Evolutionary conservation across 495 filamentous ascomycete species (phyloP).

Genomic region (Physcia stellaris): DNA sequence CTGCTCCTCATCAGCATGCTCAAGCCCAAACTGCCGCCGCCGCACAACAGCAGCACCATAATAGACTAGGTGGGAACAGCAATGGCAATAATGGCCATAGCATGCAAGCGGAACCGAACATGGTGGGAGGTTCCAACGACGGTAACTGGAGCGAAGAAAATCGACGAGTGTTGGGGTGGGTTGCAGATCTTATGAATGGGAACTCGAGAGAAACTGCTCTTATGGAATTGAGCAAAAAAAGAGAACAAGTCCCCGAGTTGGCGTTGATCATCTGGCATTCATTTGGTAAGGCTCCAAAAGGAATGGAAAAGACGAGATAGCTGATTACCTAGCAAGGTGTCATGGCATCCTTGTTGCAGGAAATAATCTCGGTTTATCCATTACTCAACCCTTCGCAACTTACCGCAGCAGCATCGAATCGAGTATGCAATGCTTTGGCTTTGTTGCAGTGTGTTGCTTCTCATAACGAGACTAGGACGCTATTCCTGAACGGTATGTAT

Average conservation of each 20-base stretch:
- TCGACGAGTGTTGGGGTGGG: conserved; percentile 78
- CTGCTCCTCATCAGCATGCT: conserved; percentile 49
- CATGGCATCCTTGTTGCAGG: conserved; percentile 93
- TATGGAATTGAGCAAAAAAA: conserved; percentile 95
- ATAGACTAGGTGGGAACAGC: conserved; percentile 53
- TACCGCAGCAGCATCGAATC: conserved; percentile 89
- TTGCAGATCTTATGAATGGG: conserved; percentile 82
- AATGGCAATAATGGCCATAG: conserved; percentile 23
- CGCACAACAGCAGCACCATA: conserved; percentile 69
- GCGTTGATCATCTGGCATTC: conserved; percentile 98
- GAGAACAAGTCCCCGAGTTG: conserved; percentile 93
- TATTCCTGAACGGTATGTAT: conserved; percentile 80
- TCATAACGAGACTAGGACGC: conserved; percentile 84
- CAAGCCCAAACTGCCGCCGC: conserved; percentile 47
- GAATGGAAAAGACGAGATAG: conserved; percentile 4
- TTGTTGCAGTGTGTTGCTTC: conserved; percentile 96
- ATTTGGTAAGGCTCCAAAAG: conserved; percentile 57
- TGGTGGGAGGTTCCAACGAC: conserved; percentile 37
- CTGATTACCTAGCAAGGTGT: conserved; percentile 51
- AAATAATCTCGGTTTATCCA: conserved; percentile 98
- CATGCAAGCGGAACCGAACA: conserved; percentile 39
- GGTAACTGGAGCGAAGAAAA: conserved; percentile 74
- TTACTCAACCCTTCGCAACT: conserved; percentile 92
- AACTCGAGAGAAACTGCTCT: conserved; percentile 78
- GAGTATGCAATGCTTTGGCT: conserved; percentile 94